Evolutionary conservation across 441 rosid genomes (phyloP), one percentile per base, ranked within the genome.

Genomic region (Melastoma candidum): DNA sequence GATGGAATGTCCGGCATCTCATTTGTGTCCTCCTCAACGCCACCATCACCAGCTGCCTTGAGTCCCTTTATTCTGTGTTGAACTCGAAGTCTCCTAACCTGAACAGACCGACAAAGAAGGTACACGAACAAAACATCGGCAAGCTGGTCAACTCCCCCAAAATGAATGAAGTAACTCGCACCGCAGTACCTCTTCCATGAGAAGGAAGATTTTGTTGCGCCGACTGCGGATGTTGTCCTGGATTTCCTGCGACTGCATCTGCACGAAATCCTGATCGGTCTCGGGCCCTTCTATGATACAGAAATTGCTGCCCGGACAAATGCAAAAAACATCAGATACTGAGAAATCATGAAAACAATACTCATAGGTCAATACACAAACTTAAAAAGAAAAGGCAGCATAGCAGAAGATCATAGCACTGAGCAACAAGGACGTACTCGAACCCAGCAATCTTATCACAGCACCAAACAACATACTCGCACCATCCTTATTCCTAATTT

Each of bases 1-100:
- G 98, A 90, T n/a, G 95, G 74, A 56, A 90, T 90, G 53, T 87
- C 93, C 13, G 87, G 95, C 96, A 90, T 85, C 71, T 90, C 98
- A 63, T 85, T 59, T 2, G 68, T 71, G 26, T 81, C 86, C 45
- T 79, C 88, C 44, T 63, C 77, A 24, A 73, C 51, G 3, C n/a
- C 12, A 45, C 61, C 83, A 36, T 36, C 8, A 13, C 47, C 51
- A 12, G 72, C 57, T 48, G 63, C 62, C 66, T 75, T 71, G 54
- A 63, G 68, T 14, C 64, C 70, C 78, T 74, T 90, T 27, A 83
- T 74, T 5, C 98, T 79, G 54, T 90, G 95, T 51, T 87, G 98
- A 11, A 90, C 76, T 44, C 96, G 69, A 51, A 90, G 61, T 73
- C 98, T 81, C 75, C 98, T 83, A 3, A 87, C 83, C 89, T 85